Evolutionary conservation across 2,329 filamentous ascomycete genomes (phyloP), one percentile per base, ranked within the genome.

Genomic region (Arthrocladium fulminans): DNA sequence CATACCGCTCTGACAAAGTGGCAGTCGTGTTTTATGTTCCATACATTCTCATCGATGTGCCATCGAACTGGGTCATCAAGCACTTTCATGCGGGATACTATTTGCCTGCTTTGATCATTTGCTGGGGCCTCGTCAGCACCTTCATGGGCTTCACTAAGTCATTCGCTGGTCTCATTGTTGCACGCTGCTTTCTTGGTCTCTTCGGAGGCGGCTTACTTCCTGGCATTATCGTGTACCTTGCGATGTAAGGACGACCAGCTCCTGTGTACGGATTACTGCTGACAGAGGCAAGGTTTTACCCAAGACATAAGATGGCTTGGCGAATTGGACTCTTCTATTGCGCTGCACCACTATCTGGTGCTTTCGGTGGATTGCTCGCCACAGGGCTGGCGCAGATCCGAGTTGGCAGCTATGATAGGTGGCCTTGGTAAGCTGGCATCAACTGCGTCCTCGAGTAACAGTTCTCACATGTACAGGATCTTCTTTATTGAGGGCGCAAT

Each of bases 261-360:
- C 10, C 12, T 7, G 30, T 15, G 13, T 22, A 20, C 15, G 3
- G 15, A 12, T 4, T 10, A 13, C 13, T 22, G 17, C 25, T 17
- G 30, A 41, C 19, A 35, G 17, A 12, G 10, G 34, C 12, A 4
- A 53, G 38, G 48, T 74, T 84, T 53, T 81, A 84, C 57, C 75
- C 71, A 15, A 69, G 79, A 17, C 68, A 72, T 1, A 79, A 83
- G 54, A 67, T 83, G 52, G 77, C 79, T 0, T 62, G 83, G 30
- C 70, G 81, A 3, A 81, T 85, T 43, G 81, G 80, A 24, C 66
- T 84, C 4, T 84, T 85, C 58, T 85, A 83, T 60, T 83, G 79
- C 0, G 79, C 80, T 1, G 79, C 80, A 0, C 81, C 79, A 1
- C 63, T 84, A 3, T 81, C 78, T 0, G 79, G 80, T 2, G 79